Evolutionary conservation across 2,329 filamentous ascomycete genomes (phyloP).

Genomic region (Pseudocercospora fijiensis): DNA sequence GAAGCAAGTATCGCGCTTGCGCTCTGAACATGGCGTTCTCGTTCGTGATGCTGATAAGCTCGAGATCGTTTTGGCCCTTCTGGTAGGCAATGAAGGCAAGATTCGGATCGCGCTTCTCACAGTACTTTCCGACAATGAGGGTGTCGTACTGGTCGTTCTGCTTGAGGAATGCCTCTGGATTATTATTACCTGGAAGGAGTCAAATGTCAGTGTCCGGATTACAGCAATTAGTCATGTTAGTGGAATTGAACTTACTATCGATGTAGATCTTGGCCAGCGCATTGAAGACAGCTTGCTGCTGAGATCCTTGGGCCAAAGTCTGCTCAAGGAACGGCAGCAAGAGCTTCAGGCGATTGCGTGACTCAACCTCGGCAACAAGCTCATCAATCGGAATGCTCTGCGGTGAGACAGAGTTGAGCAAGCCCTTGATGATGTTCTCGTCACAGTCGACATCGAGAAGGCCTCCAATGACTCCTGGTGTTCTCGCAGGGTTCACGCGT

Average conservation of each 20-base stretch:
- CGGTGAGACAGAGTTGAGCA: slow-evolving; percentile 80
- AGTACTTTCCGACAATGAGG: slow-evolving; percentile 91
- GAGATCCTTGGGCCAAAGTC: slow-evolving; percentile 83
- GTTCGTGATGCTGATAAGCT: slow-evolving; percentile 96
- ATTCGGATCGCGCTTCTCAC: slow-evolving; percentile 96
- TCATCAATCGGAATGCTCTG: slow-evolving; percentile 88
- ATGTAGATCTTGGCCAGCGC: slow-evolving; percentile 99
- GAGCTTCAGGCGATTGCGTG: slow-evolving; percentile 90
- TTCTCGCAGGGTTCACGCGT: slow-evolving; percentile 86
- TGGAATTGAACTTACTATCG: slow-evolving; percentile 54
- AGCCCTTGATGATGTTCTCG: slow-evolving; percentile 89
- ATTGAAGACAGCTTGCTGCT: slow-evolving; percentile 95
- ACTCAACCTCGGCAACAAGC: slow-evolving; percentile 91
- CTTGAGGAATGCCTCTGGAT: slow-evolving; percentile 94
- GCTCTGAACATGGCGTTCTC: slow-evolving; percentile 99
- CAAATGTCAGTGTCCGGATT: too few species aligned
- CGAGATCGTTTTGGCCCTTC: slow-evolving; percentile 96
- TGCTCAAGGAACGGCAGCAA: slow-evolving; percentile 93
- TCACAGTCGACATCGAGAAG: slow-evolving; percentile 96
- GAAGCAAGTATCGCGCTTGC: slow-evolving; percentile 92
- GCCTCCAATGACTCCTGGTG: slow-evolving; percentile 89
- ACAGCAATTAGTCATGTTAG: too few species aligned
- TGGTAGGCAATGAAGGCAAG: slow-evolving; percentile 91
- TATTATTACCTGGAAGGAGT: slow-evolving; percentile 67
- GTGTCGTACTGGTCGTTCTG: slow-evolving; percentile 97